These are phyloP conservation scores for Debaryomycetaceae sp. DNA, from an alignment of 1,139 yeast species.

Conservation along the genomic window DNA sequence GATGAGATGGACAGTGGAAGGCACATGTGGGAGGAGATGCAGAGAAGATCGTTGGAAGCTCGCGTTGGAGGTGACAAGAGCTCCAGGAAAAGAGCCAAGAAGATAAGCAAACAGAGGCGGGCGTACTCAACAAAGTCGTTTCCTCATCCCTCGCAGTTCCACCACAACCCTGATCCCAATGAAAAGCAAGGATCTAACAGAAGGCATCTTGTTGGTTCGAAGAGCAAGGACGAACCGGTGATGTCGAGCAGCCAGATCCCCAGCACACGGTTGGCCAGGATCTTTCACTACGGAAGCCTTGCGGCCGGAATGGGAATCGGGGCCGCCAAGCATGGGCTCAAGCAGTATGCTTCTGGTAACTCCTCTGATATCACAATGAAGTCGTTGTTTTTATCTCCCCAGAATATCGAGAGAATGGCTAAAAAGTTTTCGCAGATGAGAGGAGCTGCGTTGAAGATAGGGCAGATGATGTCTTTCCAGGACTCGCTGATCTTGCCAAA, in stretches of 20 bases:
- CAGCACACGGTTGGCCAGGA: constrained; percentile 74
- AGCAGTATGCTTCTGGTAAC: constrained; percentile 55
- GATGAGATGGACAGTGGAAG: constrained; percentile 1
- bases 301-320: constrained; percentile 93
- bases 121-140: constrained; percentile 19
- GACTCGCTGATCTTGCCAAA: constrained; percentile 80
- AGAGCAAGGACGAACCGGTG: constrained; percentile 32
- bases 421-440: constrained; percentile 89
- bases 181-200: constrained; percentile 4
- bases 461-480: constrained; percentile 93
- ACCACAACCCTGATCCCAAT: not conserved
- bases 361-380: constrained; percentile 51
- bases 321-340: constrained; percentile 74
- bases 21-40: constrained; percentile 8
- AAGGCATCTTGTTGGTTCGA: constrained; percentile 25
- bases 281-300: constrained; percentile 87
- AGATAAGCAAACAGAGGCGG: constrained; percentile 7
- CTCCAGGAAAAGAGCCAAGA: not conserved
- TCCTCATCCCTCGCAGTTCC: constrained; percentile 4
- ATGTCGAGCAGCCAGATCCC: constrained; percentile 77
- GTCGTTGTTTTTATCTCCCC: constrained; percentile 69
- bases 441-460: constrained; percentile 96
- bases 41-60: not conserved
- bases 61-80: not conserved
- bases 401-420: constrained; percentile 84